Conservation (phyloP, 2,329 filamentous ascomycete species). For the Aspergillus ruber region DNA sequence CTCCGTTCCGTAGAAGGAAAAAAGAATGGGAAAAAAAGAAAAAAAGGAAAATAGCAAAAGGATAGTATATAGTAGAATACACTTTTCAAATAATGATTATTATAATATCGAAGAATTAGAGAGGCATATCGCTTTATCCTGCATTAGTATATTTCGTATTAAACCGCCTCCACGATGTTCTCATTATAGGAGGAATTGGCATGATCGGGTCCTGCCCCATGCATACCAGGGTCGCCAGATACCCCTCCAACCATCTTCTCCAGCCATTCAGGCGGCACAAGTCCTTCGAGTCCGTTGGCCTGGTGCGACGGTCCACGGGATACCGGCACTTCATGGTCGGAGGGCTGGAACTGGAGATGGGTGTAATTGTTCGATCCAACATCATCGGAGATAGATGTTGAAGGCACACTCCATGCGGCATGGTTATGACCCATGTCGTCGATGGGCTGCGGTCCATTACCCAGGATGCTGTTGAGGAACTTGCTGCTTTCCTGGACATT, state of each 20-base stretch:
- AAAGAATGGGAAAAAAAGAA: background rate
- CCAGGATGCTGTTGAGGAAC: constrained; percentile 28
- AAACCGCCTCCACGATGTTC: constrained; percentile 26
- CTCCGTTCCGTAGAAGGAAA: background rate
- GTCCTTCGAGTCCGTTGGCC: constrained; percentile 24
- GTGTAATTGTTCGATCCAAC: constrained; percentile 23
- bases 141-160: constrained; percentile 5
- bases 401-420: constrained; percentile 24
- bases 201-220: constrained; percentile 30
- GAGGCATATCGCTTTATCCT: constrained; percentile 10
- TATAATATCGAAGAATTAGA: constrained; percentile 19
- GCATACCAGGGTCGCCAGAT: constrained; percentile 25
- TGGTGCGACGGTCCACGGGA: constrained; percentile 30
- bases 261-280: constrained; percentile 30
- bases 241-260: constrained; percentile 33
- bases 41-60: too few species aligned
- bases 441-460: constrained; percentile 24
- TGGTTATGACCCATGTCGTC: constrained; percentile 29
- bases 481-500: constrained; percentile 27
- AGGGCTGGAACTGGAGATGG: constrained; percentile 25
- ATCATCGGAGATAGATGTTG: constrained; percentile 25
- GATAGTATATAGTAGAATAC: background rate
- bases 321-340: constrained; percentile 24
- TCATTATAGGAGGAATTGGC: constrained; percentile 20
- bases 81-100: constrained; percentile 11